Evolutionary conservation across 306 rosid species (phyloP).

Genomic region (Delonix regia): DNA sequence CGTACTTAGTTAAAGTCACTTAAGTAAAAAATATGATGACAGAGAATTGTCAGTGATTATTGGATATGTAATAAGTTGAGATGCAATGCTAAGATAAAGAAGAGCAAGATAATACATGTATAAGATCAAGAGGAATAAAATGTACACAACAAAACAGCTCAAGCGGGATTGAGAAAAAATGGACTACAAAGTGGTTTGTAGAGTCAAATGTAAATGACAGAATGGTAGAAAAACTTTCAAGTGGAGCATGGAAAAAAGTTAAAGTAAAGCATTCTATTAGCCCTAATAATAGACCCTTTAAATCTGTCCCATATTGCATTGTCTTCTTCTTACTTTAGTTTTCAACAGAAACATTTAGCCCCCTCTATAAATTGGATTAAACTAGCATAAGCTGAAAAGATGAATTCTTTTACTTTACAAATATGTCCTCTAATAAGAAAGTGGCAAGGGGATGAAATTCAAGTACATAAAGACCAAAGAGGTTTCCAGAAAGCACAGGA

Average conservation of each 20-base stretch:
- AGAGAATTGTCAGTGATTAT: not conserved
- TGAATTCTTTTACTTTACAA: conserved; percentile 6
- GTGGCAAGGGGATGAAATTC: conserved; percentile 14
- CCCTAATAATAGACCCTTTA: not conserved
- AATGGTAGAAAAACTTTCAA: conserved; percentile 16
- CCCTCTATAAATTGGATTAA: conserved; percentile 15
- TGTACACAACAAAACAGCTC: not conserved
- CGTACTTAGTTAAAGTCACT: not conserved
- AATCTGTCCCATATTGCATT: not conserved
- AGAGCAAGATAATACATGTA: not conserved
- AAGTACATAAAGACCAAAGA: not conserved
- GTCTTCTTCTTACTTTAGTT: not conserved
- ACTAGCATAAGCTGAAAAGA: conserved; percentile 25
- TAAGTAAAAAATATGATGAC: not conserved
- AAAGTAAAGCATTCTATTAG: not conserved
- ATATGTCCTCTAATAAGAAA: conserved; percentile 9
- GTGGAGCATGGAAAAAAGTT: not conserved
- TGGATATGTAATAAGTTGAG: not conserved
- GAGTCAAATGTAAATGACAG: not conserved
- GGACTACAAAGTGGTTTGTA: not conserved
- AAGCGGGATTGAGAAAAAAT: not conserved
- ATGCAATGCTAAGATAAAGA: not conserved
- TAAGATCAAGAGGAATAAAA: conserved; percentile 8
- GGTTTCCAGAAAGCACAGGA: not conserved
- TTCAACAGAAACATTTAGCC: not conserved